phyloP scores from a whole-genome alignment of 2,329 filamentous ascomycete genomes.

The Botryotinia globosa region DNA sequence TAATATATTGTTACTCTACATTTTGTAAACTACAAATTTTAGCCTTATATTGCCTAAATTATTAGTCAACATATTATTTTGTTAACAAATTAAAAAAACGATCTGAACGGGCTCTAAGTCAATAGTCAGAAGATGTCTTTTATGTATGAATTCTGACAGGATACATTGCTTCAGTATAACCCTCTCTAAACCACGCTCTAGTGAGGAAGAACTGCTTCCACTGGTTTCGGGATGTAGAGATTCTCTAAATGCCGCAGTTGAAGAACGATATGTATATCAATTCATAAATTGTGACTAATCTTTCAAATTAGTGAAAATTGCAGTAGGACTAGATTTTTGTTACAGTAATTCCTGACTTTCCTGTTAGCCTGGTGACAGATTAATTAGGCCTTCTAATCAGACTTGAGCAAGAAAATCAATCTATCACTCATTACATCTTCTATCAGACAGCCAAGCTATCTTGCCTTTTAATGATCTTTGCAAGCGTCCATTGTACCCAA shows the following conservation, averaged over 20 bases:
- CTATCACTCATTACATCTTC: background rate
- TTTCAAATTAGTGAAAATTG: no score
- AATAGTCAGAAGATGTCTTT: background rate
- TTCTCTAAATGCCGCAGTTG: background rate
- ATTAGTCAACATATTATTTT: no score
- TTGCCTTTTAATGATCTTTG: background rate
- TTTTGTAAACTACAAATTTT: no score
- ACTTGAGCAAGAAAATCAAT: background rate
- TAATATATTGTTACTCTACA: no score
- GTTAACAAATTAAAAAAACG: no score
- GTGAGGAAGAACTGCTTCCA: background rate
- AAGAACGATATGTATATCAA: no score
- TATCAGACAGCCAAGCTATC: background rate
- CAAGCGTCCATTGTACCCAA: background rate
- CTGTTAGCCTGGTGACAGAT: background rate
- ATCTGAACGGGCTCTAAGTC: no score
- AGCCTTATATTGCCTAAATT: no score
- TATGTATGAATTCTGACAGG: fast-evolving
- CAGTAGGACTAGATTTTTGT: no score
- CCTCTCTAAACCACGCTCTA: background rate
- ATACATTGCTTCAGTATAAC: background rate
- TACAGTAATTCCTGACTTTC: background rate
- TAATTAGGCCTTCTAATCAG: background rate
- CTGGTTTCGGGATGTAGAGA: background rate
- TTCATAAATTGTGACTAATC: no score